Conservation (phyloP, 176 grass and related monocot species). For the Themeda triandra region DNA sequence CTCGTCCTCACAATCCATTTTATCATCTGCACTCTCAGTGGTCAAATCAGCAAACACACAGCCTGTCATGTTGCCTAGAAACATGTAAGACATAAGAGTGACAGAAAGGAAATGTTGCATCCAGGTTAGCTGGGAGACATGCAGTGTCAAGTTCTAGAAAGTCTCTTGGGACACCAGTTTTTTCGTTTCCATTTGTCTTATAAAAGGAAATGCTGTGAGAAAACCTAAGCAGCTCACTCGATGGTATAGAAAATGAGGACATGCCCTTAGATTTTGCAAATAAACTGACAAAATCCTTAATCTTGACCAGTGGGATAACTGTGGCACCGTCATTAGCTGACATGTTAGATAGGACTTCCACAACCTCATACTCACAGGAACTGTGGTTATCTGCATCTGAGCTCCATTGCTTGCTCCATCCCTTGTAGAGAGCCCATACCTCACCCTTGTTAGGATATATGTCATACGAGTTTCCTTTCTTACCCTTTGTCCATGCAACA, state of each 20-base stretch:
- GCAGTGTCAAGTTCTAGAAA: conserved; percentile 84
- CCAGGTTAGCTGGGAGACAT: conserved; percentile 66
- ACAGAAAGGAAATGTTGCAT: conserved; percentile 60
- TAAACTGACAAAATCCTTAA: conserved; percentile 80
- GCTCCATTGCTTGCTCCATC: conserved; percentile 72
- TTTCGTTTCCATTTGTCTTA: conserved; percentile 67
- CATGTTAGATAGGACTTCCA: conserved; percentile 64
- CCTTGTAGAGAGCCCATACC: conserved; percentile 88
- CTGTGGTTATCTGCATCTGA: conserved; percentile 63
- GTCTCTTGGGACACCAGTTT: conserved; percentile 64
- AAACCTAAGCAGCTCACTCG: conserved; percentile 73
- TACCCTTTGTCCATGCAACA: conserved; percentile 56
- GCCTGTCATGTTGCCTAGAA: conserved; percentile 17
- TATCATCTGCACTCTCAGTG: conserved; percentile 7
- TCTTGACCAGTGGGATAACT: conserved; percentile 65
- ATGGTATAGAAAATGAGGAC: conserved; percentile 40
- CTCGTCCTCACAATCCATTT: conserved; percentile 11
- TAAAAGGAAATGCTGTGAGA: conserved; percentile 70
- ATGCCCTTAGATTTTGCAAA: conserved; percentile 43
- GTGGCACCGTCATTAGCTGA: conserved; percentile 36
- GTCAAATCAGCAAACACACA: conserved; percentile 4
- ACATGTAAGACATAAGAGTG: conserved; percentile 35
- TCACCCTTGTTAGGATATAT: conserved; percentile 73
- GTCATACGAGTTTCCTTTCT: conserved; percentile 52
- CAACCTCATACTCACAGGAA: conserved; percentile 62